These are phyloP conservation scores for Hordeum marinum DNA, from an alignment of 176 grass and related monocot genomes.

Conservation along the genomic window DNA sequence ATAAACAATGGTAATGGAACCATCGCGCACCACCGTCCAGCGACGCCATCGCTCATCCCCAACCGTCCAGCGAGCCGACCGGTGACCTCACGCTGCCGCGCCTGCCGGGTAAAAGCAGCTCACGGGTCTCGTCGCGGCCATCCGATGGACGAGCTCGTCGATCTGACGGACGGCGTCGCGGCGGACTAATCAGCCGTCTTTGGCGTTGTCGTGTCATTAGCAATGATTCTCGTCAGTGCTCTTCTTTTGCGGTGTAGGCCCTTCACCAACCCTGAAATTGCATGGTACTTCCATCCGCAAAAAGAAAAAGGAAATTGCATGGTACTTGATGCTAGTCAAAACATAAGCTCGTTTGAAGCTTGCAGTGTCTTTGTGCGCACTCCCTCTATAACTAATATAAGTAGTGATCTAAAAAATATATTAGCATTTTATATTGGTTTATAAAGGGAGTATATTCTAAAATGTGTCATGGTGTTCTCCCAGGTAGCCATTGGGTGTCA, in stretches of 20 bases:
- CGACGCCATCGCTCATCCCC: background rate
- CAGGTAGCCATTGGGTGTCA: no score
- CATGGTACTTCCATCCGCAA: no score
- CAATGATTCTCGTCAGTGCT: background rate
- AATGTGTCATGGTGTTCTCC: no score
- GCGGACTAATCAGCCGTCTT: background rate
- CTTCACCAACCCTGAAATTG: background rate
- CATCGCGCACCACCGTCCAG: conserved; percentile 42
- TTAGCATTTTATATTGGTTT: no score
- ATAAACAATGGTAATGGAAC: background rate
- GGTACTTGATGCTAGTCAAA: no score
- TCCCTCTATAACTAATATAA: no score
- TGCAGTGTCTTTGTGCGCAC: no score
- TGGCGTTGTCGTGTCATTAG: background rate
- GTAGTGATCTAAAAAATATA: no score
- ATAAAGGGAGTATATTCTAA: no score
- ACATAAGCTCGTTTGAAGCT: no score
- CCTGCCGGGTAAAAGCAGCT: background rate
- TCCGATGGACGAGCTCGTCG: background rate
- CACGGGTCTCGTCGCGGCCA: background rate
- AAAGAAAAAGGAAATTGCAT: no score
- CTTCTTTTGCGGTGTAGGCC: background rate
- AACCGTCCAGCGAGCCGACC: conserved; percentile 15
- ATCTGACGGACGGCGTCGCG: background rate
- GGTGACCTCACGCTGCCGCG: background rate